Evolutionary conservation across 768 basidiomycete species (phyloP).

Genomic region (Tricholoma sp.): DNA sequence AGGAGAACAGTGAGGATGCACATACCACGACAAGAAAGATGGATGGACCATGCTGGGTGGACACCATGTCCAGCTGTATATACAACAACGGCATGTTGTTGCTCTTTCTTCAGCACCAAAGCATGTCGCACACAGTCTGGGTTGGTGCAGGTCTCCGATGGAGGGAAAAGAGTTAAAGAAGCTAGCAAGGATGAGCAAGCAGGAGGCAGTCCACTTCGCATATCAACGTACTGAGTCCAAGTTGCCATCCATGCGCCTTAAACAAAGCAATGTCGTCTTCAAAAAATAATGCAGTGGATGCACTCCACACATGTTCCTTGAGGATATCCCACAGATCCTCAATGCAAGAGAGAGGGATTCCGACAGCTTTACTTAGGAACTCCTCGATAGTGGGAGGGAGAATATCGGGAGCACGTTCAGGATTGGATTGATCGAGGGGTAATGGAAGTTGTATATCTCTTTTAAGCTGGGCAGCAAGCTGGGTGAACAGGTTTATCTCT

Average conservation of each 20-base stretch:
- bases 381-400: neutral
- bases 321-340: conserved; percentile 31
- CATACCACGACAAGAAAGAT: conserved; percentile 19
- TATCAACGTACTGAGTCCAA: too few relatives aligned
- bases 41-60: conserved; percentile 18
- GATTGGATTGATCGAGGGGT: neutral
- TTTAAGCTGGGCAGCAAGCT: neutral
- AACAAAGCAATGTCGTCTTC: too few relatives aligned
- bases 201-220: too few relatives aligned
- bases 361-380: conserved; percentile 14
- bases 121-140: conserved; percentile 1
- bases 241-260: too few relatives aligned
- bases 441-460: neutral
- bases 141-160: conserved; percentile 3
- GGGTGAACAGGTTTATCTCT: neutral
- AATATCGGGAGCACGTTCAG: conserved; percentile 10
- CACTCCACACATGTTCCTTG: too few relatives aligned
- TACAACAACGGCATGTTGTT: conserved; percentile 13
- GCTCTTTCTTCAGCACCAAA: conserved; percentile 14
- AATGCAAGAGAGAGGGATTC: conserved; percentile 35
- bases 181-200: neutral
- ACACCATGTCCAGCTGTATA: conserved; percentile 16
- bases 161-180: conserved; percentile 8
- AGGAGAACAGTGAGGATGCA: neutral
- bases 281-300: too few relatives aligned